phyloP scores from a whole-genome alignment of 352 stramenopile species.

The Pythium volutum region DNA sequence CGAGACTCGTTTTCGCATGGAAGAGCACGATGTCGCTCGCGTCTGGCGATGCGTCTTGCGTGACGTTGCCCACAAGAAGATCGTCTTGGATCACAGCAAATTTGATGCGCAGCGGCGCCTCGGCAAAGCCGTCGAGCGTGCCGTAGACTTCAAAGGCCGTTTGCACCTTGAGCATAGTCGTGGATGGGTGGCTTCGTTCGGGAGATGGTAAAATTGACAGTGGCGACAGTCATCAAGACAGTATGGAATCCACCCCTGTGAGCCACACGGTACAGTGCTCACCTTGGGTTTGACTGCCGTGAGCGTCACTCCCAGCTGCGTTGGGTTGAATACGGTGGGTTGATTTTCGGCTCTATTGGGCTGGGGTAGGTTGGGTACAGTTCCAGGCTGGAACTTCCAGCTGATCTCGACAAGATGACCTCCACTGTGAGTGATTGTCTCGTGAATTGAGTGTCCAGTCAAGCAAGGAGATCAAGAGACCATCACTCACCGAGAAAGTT shows the following conservation, averaged over 20 bases:
- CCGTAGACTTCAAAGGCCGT: neutral
- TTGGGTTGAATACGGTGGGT: neutral
- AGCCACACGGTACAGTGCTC: too few species aligned
- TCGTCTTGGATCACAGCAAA: slow-evolving; percentile 8
- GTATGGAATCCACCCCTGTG: too few species aligned
- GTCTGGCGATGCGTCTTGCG: neutral
- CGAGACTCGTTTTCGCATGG: slow-evolving; percentile 2
- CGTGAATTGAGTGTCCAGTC: too few species aligned
- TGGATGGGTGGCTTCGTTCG: neutral
- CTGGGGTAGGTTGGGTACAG: neutral
- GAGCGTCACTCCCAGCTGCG: too few species aligned
- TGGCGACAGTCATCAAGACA: too few species aligned
- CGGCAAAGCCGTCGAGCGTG: slow-evolving; percentile 3
- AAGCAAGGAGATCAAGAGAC: too few species aligned
- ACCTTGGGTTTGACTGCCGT: too few species aligned
- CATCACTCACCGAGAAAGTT: too few species aligned
- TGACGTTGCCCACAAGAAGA: neutral
- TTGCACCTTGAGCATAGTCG: slow-evolving; percentile 7
- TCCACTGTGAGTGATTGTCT: too few species aligned
- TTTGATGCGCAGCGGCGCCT: neutral
- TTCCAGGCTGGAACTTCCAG: neutral
- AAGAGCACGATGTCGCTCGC: neutral
- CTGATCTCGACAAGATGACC: too few species aligned
- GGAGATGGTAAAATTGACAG: neutral
- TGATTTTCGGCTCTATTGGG: too few species aligned